phyloP scores from a whole-genome alignment of 208 protist genomes.

The Leishmania guyanensis region DNA sequence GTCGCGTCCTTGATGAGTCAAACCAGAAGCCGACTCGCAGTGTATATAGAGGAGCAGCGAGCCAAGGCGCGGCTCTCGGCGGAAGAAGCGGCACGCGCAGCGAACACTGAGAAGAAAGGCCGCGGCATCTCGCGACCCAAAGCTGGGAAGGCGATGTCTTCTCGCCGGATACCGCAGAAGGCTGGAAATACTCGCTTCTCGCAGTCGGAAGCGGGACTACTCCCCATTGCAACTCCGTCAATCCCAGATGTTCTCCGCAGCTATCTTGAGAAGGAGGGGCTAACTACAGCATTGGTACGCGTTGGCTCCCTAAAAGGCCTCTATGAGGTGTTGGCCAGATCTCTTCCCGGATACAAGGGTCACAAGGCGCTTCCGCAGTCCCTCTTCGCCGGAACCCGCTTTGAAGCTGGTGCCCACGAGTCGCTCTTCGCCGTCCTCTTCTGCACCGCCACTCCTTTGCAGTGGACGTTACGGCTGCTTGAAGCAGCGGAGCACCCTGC shows the following conservation, averaged over 20 bases:
- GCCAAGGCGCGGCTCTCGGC: slow-evolving; percentile 2
- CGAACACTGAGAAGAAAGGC: slow-evolving; percentile 15
- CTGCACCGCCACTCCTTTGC: slow-evolving; percentile 61
- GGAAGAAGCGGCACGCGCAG: slow-evolving; percentile 11
- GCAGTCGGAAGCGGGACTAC: neutral
- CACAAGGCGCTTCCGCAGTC: slow-evolving; percentile 12
- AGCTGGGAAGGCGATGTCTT: neutral
- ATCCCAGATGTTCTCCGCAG: slow-evolving; percentile 26
- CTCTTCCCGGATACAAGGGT: neutral
- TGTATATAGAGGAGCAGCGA: slow-evolving; percentile 25
- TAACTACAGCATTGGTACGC: slow-evolving; percentile 16
- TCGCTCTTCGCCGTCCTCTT: slow-evolving; percentile 46
- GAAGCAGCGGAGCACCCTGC: slow-evolving; percentile 28
- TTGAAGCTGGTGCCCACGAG: slow-evolving; percentile 14
- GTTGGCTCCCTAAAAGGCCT: slow-evolving; percentile 8
- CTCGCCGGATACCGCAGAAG: slow-evolving; percentile 17
- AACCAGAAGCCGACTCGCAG: slow-evolving; percentile 10
- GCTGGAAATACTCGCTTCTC: slow-evolving; percentile 13
- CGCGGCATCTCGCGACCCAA: slow-evolving; percentile 3
- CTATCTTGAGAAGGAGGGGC: slow-evolving; percentile 28
- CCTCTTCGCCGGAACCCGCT: slow-evolving; percentile 29
- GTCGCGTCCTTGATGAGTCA: slow-evolving; percentile 17
- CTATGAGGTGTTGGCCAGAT: slow-evolving; percentile 9
- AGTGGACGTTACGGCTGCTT: slow-evolving; percentile 48
- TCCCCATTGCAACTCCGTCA: slow-evolving; percentile 18